These are phyloP conservation scores for Colletotrichum navitas DNA, from an alignment of 2,329 filamentous ascomycete genomes.

Conservation along the genomic window DNA sequence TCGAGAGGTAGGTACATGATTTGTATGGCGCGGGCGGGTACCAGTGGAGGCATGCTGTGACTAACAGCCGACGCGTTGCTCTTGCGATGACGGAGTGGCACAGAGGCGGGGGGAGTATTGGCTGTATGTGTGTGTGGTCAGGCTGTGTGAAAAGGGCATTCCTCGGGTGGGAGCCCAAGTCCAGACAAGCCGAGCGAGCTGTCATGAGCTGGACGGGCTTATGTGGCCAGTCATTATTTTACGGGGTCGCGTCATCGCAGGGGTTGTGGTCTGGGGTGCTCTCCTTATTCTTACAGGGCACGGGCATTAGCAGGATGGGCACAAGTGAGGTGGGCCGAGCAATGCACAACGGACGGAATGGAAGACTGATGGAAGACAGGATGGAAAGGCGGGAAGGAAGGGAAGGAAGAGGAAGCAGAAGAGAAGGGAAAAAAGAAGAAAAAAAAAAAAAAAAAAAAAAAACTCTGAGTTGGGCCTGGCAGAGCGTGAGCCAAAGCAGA, in stretches of 20 bases:
- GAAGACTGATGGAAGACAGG: constrained; percentile 22
- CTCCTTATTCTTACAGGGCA: background rate
- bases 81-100: constrained; percentile 29
- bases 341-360: background rate
- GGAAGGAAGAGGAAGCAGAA: background rate
- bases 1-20: too few species aligned
- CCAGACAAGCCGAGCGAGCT: background rate
- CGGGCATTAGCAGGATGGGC: constrained; percentile 1
- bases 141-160: background rate
- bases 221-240: constrained; percentile 7
- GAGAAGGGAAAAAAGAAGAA: background rate
- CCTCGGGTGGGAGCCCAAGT: background rate
- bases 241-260: constrained; percentile 19
- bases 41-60: constrained; percentile 30
- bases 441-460: too few species aligned
- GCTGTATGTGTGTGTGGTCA: background rate
- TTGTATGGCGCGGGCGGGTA: constrained; percentile 10
- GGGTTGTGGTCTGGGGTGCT: background rate
- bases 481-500: constrained; percentile 6
- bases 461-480: background rate
- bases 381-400: constrained; percentile 6
- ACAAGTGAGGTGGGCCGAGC: background rate
- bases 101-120: constrained; percentile 25
- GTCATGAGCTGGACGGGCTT: constrained; percentile 4
- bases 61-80: constrained; percentile 40